A percentile compares a stretch with the other conserved stretches of the same genome.
These are phyloP conservation scores for Botrytis elliptica DNA, from an alignment of 2,329 filamentous ascomycete genomes.

Conservation along the genomic window DNA sequence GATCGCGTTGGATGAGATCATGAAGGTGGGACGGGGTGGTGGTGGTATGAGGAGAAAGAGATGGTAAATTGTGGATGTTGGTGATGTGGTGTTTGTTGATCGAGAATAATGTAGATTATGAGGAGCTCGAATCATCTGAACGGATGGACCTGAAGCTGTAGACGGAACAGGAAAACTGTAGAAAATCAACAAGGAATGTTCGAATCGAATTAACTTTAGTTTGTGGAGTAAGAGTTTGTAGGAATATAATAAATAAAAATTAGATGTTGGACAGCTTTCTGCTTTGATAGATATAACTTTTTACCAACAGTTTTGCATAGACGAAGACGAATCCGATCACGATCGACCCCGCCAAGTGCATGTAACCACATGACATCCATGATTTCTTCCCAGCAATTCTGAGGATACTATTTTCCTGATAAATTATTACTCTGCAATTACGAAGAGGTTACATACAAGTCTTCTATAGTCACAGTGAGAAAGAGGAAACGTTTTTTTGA, in stretches of 20 bases:
- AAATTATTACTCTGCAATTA: fast-evolving
- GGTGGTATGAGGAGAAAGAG: neutral
- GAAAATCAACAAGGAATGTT: neutral
- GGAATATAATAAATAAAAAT: neutral
- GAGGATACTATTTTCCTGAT: neutral
- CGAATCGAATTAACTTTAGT: neutral
- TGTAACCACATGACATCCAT: neutral
- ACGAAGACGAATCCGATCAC: neutral
- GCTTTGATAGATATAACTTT: neutral
- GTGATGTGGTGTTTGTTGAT: neutral
- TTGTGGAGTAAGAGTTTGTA: neutral
- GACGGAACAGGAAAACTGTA: neutral
- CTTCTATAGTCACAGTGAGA: no score
- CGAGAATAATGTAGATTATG: neutral
- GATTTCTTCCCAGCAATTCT: neutral
- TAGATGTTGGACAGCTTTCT: neutral
- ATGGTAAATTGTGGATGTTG: neutral
- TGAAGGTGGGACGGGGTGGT: constrained; percentile 12
- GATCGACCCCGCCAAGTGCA: neutral
- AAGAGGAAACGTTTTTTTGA: no score
- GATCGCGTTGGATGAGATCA: constrained; percentile 30
- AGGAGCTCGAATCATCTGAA: neutral
- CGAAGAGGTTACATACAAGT: neutral
- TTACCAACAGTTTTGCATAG: neutral
- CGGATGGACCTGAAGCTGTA: neutral